phyloP scores from a whole-genome alignment of 2,329 filamentous ascomycete species.

The Ciborinia camelliae region DNA sequence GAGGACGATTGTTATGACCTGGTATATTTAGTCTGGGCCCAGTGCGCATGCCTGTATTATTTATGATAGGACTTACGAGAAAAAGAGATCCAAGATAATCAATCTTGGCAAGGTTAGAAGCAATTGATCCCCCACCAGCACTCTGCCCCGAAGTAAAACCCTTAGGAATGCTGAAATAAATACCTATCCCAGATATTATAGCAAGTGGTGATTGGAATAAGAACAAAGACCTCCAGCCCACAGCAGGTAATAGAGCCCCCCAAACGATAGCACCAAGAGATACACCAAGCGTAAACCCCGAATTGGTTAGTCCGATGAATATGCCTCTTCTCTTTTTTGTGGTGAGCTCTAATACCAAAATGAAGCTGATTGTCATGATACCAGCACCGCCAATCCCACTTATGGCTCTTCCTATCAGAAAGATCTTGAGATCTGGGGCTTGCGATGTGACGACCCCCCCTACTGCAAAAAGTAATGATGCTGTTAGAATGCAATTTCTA shows the following conservation, averaged over 20 bases:
- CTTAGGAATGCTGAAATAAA: conserved; percentile 64
- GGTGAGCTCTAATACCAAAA: conserved; percentile 72
- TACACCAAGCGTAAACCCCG: conserved; percentile 68
- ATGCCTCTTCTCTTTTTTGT: conserved; percentile 65
- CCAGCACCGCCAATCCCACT: conserved; percentile 69
- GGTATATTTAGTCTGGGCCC: conserved; percentile 24
- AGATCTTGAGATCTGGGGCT: conserved; percentile 56
- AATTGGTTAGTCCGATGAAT: conserved; percentile 71
- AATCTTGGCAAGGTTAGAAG: conserved; percentile 58
- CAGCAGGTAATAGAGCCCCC: conserved; percentile 57
- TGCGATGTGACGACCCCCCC: conserved; percentile 64
- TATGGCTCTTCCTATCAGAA: conserved; percentile 66
- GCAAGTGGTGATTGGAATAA: conserved; percentile 66
- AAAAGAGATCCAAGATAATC: conserved; percentile 71
- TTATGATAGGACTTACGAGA: conserved; percentile 47
- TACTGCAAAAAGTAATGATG: conserved; percentile 55
- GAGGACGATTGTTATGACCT: conserved; percentile 64
- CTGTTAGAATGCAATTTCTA: conserved; percentile 59
- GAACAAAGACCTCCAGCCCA: conserved; percentile 75
- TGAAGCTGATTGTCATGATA: conserved; percentile 68
- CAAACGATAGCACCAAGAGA: conserved; percentile 69
- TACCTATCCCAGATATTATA: conserved; percentile 56
- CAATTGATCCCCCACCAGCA: conserved; percentile 40
- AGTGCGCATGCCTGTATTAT: neutral
- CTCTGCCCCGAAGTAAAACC: conserved; percentile 37